Evolutionary conservation across 371 early-diverging fungal genomes (phyloP).

Genomic region (Globomyces sp.): DNA sequence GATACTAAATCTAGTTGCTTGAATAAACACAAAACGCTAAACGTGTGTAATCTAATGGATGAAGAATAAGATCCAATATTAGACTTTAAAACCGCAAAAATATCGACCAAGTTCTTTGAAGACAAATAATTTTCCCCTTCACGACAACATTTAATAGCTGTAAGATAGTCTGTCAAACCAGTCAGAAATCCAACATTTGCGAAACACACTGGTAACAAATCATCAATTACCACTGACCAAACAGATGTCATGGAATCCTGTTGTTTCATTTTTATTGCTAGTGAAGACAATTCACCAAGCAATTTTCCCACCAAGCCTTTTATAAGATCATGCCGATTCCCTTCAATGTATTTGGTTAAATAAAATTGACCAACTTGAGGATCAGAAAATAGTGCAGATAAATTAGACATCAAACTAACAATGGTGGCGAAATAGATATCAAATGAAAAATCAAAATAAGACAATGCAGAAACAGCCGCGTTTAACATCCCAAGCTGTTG

Average conservation of each 20-base stretch:
- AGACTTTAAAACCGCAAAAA: constrained; percentile 11
- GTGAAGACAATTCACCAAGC: background rate
- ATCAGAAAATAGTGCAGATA: background rate
- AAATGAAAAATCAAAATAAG: constrained; percentile 1
- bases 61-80: constrained; percentile 53
- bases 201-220: constrained; percentile 34
- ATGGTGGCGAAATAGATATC: background rate
- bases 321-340: background rate
- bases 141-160: constrained; percentile 32
- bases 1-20: constrained; percentile 56
- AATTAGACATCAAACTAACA: background rate
- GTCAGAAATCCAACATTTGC: constrained; percentile 58
- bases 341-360: background rate
- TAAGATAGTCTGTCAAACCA: constrained; percentile 55
- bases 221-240: constrained; percentile 11
- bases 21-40: constrained; percentile 67
- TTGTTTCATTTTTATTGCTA: background rate
- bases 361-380: background rate
- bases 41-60: constrained; percentile 63
- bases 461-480: background rate
- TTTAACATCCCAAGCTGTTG: background rate
- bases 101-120: background rate
- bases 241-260: constrained; percentile 8
- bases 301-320: background rate
- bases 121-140: background rate